Percentiles rank a stretch among this genome's conserved stretches.
These are phyloP conservation scores for Hortiboletus rubellus DNA, from an alignment of 1,284 basidiomycete genomes.

Conservation along the genomic window DNA sequence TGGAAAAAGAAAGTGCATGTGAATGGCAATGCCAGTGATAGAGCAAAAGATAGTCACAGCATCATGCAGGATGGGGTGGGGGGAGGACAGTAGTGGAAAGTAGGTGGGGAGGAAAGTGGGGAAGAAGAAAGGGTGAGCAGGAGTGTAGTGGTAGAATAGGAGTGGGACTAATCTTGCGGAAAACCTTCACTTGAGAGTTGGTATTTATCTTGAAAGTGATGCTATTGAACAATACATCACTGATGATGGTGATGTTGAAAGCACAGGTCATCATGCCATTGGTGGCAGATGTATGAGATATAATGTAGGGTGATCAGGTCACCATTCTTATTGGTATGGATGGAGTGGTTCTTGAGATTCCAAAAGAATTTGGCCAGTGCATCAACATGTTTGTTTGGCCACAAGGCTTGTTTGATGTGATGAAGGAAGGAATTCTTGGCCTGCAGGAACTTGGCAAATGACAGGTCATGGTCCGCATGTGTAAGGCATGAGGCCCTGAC, in stretches of 20 bases:
- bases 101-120: too few species aligned
- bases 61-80: too few species aligned
- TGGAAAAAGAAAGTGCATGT: too few species aligned
- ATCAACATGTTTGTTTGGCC: background rate
- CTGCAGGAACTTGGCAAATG: background rate
- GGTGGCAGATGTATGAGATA: background rate
- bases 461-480: background rate
- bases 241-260: background rate
- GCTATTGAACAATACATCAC: background rate
- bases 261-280: background rate
- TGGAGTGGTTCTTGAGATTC: background rate
- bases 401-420: background rate
- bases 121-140: too few species aligned
- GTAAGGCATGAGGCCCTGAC: background rate
- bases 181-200: accelerated
- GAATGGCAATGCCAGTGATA: too few species aligned
- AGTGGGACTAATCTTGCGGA: background rate
- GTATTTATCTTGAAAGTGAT: background rate
- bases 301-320: background rate
- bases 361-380: background rate
- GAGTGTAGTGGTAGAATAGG: too few species aligned
- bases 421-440: background rate
- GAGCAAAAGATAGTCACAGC: too few species aligned
- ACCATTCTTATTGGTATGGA: background rate
- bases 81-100: too few species aligned